These are phyloP conservation scores for Solanum medicagineum DNA, from an alignment of 257 asterid genomes.

Conservation along the genomic window DNA sequence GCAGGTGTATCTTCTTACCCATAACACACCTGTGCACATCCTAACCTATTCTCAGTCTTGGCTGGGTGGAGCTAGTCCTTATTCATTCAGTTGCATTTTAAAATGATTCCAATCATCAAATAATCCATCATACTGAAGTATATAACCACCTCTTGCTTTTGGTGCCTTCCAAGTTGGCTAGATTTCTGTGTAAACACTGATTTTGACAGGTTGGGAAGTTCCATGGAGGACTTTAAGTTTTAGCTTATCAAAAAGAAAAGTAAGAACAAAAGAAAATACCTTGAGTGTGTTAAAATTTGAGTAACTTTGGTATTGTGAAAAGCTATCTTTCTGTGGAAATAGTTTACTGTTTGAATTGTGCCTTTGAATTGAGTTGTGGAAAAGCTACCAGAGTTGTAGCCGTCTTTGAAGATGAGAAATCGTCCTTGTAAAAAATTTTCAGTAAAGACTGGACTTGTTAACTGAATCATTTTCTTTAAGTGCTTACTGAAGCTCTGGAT, in stretches of 20 bases:
- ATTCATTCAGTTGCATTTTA: background rate
- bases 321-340: background rate
- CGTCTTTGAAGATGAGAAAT: background rate
- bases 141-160: background rate
- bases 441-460: background rate
- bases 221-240: background rate
- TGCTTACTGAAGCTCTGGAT: background rate
- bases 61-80: background rate
- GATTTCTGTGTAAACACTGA: background rate
- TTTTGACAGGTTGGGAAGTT: background rate
- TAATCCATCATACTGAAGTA: background rate
- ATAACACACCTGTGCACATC: background rate
- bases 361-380: background rate
- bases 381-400: background rate
- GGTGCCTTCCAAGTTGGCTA: background rate
- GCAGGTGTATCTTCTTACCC: background rate
- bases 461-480: background rate
- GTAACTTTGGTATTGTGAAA: background rate
- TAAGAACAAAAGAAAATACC: background rate
- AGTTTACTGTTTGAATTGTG: background rate
- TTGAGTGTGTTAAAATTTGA: background rate
- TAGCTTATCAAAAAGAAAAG: background rate
- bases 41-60: background rate
- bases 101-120: background rate
- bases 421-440: background rate